These are phyloP conservation scores for Zasmidium angulare DNA, from an alignment of 2,329 filamentous ascomycete species.

Conservation along the genomic window DNA sequence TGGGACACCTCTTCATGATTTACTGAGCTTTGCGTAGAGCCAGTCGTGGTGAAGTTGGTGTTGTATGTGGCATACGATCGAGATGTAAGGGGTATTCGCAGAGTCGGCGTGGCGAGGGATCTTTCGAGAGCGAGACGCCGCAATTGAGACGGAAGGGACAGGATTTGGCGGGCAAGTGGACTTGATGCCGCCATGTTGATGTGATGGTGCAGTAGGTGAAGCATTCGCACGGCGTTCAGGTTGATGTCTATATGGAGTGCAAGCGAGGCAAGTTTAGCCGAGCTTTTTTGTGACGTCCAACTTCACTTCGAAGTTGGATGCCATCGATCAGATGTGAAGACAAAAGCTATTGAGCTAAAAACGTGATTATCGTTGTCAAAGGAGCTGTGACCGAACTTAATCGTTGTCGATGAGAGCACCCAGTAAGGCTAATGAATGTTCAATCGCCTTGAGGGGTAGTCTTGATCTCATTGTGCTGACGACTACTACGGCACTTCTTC, in stretches of 20 bases:
- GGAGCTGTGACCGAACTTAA: no score
- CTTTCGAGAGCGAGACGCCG: conserved; percentile 10
- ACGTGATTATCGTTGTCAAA: no score
- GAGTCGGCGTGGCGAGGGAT: conserved; percentile 1
- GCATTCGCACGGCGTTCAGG: not conserved
- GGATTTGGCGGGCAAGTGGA: conserved; percentile 4
- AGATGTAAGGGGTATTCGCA: not conserved
- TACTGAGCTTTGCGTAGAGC: conserved; percentile 59
- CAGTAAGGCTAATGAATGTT: no score
- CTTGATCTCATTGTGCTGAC: no score
- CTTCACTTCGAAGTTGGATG: not conserved
- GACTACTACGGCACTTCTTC: no score
- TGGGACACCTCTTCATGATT: conserved; percentile 88
- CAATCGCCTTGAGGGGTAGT: no score
- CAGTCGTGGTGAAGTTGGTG: conserved; percentile 13
- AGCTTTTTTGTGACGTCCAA: not conserved
- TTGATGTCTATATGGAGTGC: not conserved
- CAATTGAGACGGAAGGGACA: conserved; percentile 10
- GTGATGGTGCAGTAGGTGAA: not conserved
- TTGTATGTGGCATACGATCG: conserved; percentile 23
- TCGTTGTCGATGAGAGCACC: no score
- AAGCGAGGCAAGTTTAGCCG: not conserved
- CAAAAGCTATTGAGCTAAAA: no score
- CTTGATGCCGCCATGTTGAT: conserved; percentile 9
- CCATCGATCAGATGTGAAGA: no score